A percentile compares a stretch with the other conserved stretches of the same genome.
These are phyloP conservation scores for Solanum etuberosum DNA, from an alignment of 257 asterid species.

Conservation along the genomic window DNA sequence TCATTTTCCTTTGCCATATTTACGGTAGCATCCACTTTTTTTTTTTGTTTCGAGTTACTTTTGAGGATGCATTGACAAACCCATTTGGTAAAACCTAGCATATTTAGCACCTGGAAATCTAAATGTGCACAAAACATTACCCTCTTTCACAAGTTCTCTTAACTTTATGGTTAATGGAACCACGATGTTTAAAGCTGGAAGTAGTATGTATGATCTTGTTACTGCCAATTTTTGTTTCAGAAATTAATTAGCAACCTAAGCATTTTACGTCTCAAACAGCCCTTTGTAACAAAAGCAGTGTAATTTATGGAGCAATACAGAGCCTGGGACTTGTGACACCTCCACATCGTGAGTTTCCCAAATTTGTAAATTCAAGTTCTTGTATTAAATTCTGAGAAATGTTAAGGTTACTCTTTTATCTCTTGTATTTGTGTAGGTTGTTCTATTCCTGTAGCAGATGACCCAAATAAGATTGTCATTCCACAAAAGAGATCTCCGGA, in stretches of 20 bases:
- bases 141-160: not conserved
- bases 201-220: not conserved
- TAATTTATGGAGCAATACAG: constrained; percentile 57
- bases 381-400: not conserved
- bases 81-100: not conserved
- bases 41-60: not conserved
- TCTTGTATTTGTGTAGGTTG: constrained; percentile 43
- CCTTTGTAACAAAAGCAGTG: constrained; percentile 86
- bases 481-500: constrained; percentile 52
- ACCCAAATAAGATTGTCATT: constrained; percentile 50
- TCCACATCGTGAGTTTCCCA: constrained; percentile 67
- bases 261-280: constrained; percentile 27
- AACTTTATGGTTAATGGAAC: not conserved
- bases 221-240: not conserved
- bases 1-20: not conserved
- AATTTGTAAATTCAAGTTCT: not conserved
- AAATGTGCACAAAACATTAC: not conserved
- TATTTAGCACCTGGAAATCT: not conserved
- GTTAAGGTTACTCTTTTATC: not conserved
- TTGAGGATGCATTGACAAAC: not conserved
- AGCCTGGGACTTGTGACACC: constrained; percentile 76
- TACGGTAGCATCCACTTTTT: not conserved
- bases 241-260: not conserved
- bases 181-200: not conserved
- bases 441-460: constrained; percentile 54